phyloP scores from a whole-genome alignment of 805 yeast species.

The Cyberlindnera japonica region DNA sequence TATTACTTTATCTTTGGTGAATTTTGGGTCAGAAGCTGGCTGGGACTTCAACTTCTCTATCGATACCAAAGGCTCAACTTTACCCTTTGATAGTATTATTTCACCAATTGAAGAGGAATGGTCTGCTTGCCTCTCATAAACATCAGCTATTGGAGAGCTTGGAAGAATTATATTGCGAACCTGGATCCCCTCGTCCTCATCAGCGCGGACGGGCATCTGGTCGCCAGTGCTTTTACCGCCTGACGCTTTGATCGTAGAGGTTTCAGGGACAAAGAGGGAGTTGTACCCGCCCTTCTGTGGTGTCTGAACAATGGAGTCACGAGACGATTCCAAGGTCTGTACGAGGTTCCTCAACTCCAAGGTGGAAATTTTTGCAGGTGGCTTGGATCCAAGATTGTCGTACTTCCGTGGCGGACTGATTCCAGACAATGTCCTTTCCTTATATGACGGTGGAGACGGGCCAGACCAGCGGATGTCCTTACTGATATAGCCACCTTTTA shows the following conservation, averaged over 20 bases:
- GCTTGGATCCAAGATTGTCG: background rate
- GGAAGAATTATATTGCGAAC: constrained; percentile 11
- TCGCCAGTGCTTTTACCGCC: background rate
- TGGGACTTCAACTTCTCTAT: background rate
- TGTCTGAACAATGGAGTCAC: constrained; percentile 6
- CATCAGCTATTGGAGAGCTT: constrained; percentile 4
- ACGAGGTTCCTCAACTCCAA: background rate
- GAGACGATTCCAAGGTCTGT: background rate
- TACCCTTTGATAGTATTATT: background rate
- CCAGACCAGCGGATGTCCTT: background rate
- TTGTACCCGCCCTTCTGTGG: background rate
- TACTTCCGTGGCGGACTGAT: too few relatives aligned
- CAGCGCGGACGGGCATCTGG: background rate
- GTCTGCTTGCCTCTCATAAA: background rate
- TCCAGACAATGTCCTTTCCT: too few relatives aligned
- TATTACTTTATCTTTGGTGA: too few relatives aligned
- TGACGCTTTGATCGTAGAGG: background rate
- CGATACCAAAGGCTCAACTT: constrained; percentile 3
- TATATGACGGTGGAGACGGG: background rate
- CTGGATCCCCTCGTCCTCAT: constrained; percentile 1
- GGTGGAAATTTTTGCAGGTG: background rate
- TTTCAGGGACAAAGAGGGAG: constrained; percentile 5
- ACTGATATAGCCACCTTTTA: background rate
- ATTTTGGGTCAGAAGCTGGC: too few relatives aligned
- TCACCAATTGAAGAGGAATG: constrained; percentile 9